Base-by-base conservation (phyloP, 345 rosid genomes). In the Rhodamnia rubescens region DNA sequence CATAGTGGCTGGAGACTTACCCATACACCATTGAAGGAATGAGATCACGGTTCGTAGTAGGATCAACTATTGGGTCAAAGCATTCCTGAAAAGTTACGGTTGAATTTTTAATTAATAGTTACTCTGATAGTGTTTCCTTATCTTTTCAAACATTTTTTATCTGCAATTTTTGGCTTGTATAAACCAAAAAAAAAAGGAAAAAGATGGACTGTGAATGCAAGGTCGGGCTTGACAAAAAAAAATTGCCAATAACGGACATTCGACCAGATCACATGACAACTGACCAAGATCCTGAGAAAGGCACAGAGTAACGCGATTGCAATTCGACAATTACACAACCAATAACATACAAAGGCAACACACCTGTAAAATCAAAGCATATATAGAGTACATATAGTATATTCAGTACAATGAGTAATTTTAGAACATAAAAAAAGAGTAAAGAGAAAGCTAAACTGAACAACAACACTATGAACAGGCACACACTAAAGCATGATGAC, bases 11-110 rank as follows among this genome's bases (percentile, higher is more conserved):
- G 24, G 24, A 64, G 51, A 87, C 94, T 91, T 89, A 96, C 99
- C 99, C 99, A 85, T 92, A 95, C 85, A 97, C 98, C 96, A 97
- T 93, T 82, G 95, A 90, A 57, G 98, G 98, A 84, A 97, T 95
- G 82, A 97, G 98, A 87, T 97, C 96, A 82, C 92, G 92, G 84
- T 94, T 95, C 52, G 91, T 93, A n/a, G 88, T 74, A 87, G 92
- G 88, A 91, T 94, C 98, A 92, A 93, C 92, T 88, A 93, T 97
- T 85, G 99, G 98, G 88, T 95, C 94, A 86, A 97, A 97, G 85
- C 95, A 90, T 86, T 95, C 99, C 98, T 97, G 93, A 36, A 75
- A 56, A 24, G 58, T 29, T 36, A 27, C 14, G 7, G 74, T 54
- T 40, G 56, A 40, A 44, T 5, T 55, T 61, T 83, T 83, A 51